Base-by-base conservation (phyloP, 306 rosid species). In the Amphicarpaea edgeworthii region DNA sequence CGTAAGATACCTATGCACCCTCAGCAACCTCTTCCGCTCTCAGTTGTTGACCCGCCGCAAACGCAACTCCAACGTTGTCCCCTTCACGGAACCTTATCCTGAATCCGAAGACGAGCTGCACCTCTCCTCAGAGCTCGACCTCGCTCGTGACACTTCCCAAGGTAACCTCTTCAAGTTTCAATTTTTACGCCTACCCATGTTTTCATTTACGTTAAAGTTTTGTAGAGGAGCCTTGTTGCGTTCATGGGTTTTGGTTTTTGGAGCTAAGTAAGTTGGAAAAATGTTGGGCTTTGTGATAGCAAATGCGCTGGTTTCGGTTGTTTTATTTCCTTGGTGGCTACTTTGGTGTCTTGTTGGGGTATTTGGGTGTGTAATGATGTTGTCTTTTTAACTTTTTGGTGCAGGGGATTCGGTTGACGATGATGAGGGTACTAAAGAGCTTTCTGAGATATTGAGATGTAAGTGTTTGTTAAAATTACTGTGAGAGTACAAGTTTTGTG, bases 401-500 rank as follows among this genome's bases (percentile, higher is more conserved):
- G 93, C 73, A 85, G 98, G 78, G 85, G 82, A 72, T 73, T 65
- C 20, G 79, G 26, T 20, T 74, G 64, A 70, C n/a, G 42, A 8
- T 11, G 7, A 53, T 7, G 59, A 3, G 15, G 19, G 28, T 15
- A 2, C 82, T 2, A 0, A 7, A 11, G 67, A 70, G 46, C 81
- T 89, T 62, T 62, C 79, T 76, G 65, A 80, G 15, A 34, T 91
- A 70, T 28, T 91, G 81, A 9, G 16, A 43, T 20, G 97, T 91
- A 89, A 42, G 92, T 87, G 83, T 78, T 62, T 73, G 76, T 81
- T 45, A 59, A 68, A 58, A 82, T 78, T 65, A 54, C 68, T 75
- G 70, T 61, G 4, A 66, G 81, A 80, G 45, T 62, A 58, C 49
- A 59, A 41, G 74, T 64, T 16, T 46, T 60, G 24, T 46, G 30